Base-by-base conservation (phyloP, 1,284 basidiomycete genomes). In the Puccinia polysora region DNA sequence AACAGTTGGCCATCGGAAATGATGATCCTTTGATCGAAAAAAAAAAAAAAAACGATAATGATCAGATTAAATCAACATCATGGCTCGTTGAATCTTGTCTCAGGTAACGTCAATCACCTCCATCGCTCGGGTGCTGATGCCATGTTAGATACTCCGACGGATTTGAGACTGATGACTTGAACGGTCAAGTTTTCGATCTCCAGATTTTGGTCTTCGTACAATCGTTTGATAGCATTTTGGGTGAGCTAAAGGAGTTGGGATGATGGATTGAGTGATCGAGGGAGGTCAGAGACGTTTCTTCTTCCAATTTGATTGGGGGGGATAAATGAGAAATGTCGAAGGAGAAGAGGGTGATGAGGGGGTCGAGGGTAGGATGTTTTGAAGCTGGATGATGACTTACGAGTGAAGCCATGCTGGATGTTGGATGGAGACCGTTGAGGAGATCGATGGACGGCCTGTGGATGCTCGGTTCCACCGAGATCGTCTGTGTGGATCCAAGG, bases 151-250 rank as follows among this genome's bases (percentile, higher is more conserved):
- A 76, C 74, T 28, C 81, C 81, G 53, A 94, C 87, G 77, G 86
- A 87, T 81, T 90, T 93, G 74, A 92, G 85, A 58, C 87, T 89
- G 56, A 96, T 84, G 47, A 92, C 82, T 78, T 96, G 91, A 1
- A 94, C 81, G 14, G 84, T 84, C 60, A 90, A 88, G 18, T 85
- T 74, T 8, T 50, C 45, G 18, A 71, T 63, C 18, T 71, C 68
- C 3, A 53, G 18, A 28, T 53, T 71, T 50, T 62, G 49, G 4
- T 63, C 49, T 32, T 71, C 38, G n/a, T 63, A 59, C 40, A 71
- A 38, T n/a, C 50, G 25, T 18, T 43, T 38, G 45, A 71, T 55
- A 18, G 68, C 68, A 40, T 63, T 53, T 23, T 40, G 38, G 2
- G 68, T 63, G 45, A 71, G 68, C 68, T 71, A 25, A 4, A 23